phyloP scores from a whole-genome alignment of 2,329 filamentous ascomycete species.

The Alternaria hordeiaustralica region DNA sequence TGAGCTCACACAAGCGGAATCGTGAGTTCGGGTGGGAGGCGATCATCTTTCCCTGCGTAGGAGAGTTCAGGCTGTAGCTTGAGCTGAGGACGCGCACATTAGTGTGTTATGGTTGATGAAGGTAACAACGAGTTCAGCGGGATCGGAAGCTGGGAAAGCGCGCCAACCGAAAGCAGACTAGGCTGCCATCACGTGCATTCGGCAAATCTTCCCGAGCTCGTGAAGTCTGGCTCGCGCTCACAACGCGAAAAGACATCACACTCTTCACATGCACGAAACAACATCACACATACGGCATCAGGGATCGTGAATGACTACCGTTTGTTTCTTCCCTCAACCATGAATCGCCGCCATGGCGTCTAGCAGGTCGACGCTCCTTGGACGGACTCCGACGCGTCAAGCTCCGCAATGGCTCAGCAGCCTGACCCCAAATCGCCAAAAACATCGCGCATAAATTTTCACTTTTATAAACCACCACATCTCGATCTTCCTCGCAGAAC shows the following conservation, averaged over 20 bases:
- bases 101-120: background rate
- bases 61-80: background rate
- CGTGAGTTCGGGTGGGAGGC: background rate
- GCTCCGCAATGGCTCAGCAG: too few relatives aligned
- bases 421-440: too few relatives aligned
- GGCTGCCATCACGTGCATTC: rapidly evolving
- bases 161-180: background rate
- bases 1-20: background rate
- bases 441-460: too few relatives aligned
- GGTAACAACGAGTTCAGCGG: background rate
- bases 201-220: background rate
- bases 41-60: background rate
- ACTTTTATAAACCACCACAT: too few relatives aligned
- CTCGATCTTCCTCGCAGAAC: too few relatives aligned
- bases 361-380: too few relatives aligned
- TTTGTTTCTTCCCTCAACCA: background rate
- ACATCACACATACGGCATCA: background rate
- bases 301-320: background rate
- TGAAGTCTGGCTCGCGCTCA: background rate
- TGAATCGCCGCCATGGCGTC: rapidly evolving
- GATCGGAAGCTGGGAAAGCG: background rate
- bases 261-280: background rate
- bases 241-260: background rate
- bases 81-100: background rate
- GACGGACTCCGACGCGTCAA: too few relatives aligned